Base-by-base conservation (phyloP, 2,329 filamentous ascomycete species). In the Ramichloridium luteum region DNA sequence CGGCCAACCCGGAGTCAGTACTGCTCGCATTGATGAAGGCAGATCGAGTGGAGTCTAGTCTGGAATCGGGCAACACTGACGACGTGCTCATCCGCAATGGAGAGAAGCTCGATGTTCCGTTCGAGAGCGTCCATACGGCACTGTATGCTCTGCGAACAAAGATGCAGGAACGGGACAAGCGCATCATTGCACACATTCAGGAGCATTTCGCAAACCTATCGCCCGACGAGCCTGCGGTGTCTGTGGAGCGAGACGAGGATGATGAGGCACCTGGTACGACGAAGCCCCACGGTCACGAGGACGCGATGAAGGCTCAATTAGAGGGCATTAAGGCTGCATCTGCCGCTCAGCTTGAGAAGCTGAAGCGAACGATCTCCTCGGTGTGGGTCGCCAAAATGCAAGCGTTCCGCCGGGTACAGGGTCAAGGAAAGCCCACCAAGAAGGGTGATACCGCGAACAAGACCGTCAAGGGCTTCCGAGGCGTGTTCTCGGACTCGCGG, bases 361-460 rank as follows among this genome's bases (percentile, higher is more conserved):
- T 96, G 13, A 88, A 80, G 25, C 77, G 80, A 46, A 88, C 83
- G 1, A 77, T 98, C 34, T 93, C 90, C 0, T 86, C 84, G 49
- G 78, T 85, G 4, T 98, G 90, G 90, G 92, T 96, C 49, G 84
- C 85, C 11, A 67, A 96, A 37, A 92, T 93, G 60, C 77, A 90
- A 30, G 81, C 88, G 3, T 93, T 93, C 73, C 81, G 90, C 35
- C 82, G 90, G 32, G 78, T 96, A 11, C 86, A 96, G 57, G 92
- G 90, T 39, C 77, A 79, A 49, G 75, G 75, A 28, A 68, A 70
- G 38, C 59, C 59, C 5, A 55, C 64, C 10, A 62, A 72, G 22
- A 65, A 67, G 16, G 39, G 35, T 14, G 39, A 40, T 27, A 18
- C 31, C 4, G 17, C 32, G 3, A 27, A 16, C 6, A 37, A 41